A percentile compares a stretch with the other conserved stretches of the same genome.
Conservation (phyloP, 176 grass and related monocot species). For the Juncus effusus region DNA sequence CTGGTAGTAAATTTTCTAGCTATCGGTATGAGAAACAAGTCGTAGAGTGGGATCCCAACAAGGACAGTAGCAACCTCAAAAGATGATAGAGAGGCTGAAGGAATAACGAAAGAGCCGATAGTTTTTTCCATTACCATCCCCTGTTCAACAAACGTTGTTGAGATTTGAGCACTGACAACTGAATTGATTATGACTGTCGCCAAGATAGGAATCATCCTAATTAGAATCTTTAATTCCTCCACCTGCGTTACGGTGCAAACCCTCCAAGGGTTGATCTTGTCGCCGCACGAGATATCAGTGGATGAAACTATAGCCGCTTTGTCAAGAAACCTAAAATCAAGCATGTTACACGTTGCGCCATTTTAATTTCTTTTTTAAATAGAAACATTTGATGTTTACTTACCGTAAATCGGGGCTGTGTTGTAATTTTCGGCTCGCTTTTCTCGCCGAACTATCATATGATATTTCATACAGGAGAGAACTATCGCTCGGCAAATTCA, state of each 20-base stretch:
- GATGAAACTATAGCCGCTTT: slow-evolving; percentile 57
- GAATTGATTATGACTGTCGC: slow-evolving; percentile 61
- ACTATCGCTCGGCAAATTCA: slow-evolving; percentile 29
- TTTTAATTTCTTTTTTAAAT: too few relatives aligned
- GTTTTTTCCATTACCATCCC: slow-evolving; percentile 48
- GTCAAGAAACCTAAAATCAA: slow-evolving; percentile 47
- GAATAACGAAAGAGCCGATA: slow-evolving; percentile 51
- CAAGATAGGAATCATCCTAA: slow-evolving; percentile 69
- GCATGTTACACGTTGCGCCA: too few relatives aligned
- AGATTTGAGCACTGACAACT: slow-evolving; percentile 65
- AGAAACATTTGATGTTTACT: background rate
- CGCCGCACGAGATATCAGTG: slow-evolving; percentile 11
- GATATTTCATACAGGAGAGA: slow-evolving; percentile 52
- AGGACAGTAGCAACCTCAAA: slow-evolving; percentile 71
- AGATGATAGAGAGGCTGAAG: slow-evolving; percentile 63
- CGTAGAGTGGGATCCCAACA: slow-evolving; percentile 63
- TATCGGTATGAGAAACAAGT: slow-evolving; percentile 49
- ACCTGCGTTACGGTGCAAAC: slow-evolving; percentile 76
- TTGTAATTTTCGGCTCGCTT: slow-evolving; percentile 44
- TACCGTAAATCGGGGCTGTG: slow-evolving; percentile 49
- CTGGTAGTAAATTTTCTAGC: slow-evolving; percentile 49
- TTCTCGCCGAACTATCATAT: slow-evolving; percentile 30
- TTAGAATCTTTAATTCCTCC: slow-evolving; percentile 63
- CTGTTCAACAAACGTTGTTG: slow-evolving; percentile 75
- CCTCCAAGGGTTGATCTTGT: slow-evolving; percentile 47